Conservation (phyloP, 352 stramenopile genomes). For the Phytopythium vexans region DNA sequence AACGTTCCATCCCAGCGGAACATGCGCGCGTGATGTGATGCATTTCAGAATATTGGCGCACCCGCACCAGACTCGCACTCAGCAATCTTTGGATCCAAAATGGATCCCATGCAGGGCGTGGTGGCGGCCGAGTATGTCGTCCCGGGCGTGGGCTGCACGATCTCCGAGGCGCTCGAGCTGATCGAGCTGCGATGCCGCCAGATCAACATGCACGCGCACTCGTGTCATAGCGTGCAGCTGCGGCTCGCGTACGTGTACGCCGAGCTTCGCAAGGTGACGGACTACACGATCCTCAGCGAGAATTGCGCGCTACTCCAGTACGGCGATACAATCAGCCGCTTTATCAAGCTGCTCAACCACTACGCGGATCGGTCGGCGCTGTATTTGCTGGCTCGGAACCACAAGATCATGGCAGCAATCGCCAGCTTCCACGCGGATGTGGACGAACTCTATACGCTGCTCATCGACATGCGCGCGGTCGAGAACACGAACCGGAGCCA, state of each 20-base stretch:
- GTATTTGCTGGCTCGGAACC: slow-evolving; percentile 17
- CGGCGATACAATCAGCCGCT: slow-evolving; percentile 26
- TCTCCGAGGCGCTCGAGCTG: slow-evolving; percentile 24
- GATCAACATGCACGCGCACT: slow-evolving; percentile 30
- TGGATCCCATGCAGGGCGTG: background rate
- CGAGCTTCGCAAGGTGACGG: slow-evolving; percentile 35
- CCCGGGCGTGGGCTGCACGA: slow-evolving; percentile 27
- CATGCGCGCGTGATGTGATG: no score
- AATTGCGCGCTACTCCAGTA: slow-evolving; percentile 34
- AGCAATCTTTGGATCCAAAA: no score
- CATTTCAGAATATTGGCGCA: no score
- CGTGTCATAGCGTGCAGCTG: slow-evolving; percentile 19
- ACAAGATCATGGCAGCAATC: slow-evolving; percentile 18
- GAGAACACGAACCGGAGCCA: slow-evolving; percentile 24
- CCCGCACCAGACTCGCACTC: no score
- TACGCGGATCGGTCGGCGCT: slow-evolving; percentile 16
- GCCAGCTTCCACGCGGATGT: slow-evolving; percentile 24
- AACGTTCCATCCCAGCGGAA: no score
- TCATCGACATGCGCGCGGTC: slow-evolving; percentile 19
- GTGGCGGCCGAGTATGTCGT: slow-evolving; percentile 20
- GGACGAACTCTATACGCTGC: slow-evolving; percentile 24
- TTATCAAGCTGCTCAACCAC: slow-evolving; percentile 20
- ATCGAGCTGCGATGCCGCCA: slow-evolving; percentile 21
- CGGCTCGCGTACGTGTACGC: slow-evolving; percentile 28
- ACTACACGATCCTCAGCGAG: slow-evolving; percentile 25